Conservation (phyloP, 225 moss, liverwort and hornwort genomes). For the Asterella californica region DNA sequence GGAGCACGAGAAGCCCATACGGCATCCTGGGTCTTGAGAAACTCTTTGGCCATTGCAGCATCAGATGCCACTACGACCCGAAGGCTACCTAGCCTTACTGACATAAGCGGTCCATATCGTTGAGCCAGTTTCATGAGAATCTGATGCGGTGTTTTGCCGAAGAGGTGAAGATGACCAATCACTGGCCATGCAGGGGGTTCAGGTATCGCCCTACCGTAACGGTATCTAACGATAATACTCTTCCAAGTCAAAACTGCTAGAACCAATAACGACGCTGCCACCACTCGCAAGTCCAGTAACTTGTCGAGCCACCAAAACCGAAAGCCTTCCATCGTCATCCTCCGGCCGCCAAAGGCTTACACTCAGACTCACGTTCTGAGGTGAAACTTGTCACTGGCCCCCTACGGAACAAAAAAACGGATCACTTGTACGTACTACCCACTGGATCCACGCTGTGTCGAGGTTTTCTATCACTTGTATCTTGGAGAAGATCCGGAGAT, state of each 20-base stretch:
- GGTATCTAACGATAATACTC: not conserved
- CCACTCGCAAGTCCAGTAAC: too few relatives aligned
- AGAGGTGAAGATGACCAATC: not conserved
- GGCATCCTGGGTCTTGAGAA: not conserved
- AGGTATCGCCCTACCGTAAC: not conserved
- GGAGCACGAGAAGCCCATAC: not conserved
- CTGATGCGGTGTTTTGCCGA: not conserved
- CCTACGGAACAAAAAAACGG: too few relatives aligned
- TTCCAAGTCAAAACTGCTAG: not conserved
- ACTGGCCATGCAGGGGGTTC: slow-evolving; percentile 1
- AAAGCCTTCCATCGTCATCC: too few relatives aligned
- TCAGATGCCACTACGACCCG: not conserved
- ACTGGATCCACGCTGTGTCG: too few relatives aligned
- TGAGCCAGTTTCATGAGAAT: not conserved
- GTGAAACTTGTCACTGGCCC: too few relatives aligned
- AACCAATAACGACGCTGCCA: not conserved
- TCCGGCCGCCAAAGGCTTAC: too few relatives aligned
- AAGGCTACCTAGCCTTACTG: not conserved
- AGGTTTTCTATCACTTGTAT: too few relatives aligned
- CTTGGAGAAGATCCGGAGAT: too few relatives aligned
- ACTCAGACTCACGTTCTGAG: too few relatives aligned
- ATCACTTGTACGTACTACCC: too few relatives aligned
- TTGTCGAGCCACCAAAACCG: too few relatives aligned
- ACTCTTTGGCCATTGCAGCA: not conserved
- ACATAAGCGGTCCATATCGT: not conserved